These are phyloP conservation scores for Candida suzukii DNA, from an alignment of 805 yeast species.

Conservation along the genomic window DNA sequence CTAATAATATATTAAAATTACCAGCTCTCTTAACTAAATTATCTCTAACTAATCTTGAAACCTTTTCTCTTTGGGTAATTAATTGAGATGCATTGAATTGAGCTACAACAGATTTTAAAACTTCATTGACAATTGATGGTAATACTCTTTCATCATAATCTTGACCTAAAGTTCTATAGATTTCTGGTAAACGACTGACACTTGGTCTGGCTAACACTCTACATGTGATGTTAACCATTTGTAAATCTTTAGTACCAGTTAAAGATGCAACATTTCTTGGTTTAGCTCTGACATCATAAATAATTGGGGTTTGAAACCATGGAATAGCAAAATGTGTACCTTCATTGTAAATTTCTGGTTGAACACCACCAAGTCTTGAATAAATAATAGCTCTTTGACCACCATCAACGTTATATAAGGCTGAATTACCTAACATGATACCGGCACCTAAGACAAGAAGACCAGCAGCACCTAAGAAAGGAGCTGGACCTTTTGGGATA, in stretches of 20 bases:
- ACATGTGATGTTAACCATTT: slow-evolving; percentile 99
- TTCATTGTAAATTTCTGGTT: slow-evolving; percentile 75
- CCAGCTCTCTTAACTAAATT: slow-evolving; percentile 86
- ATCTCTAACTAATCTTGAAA: slow-evolving; percentile 85
- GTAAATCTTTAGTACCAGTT: slow-evolving; percentile 97
- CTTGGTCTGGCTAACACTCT: slow-evolving; percentile 92
- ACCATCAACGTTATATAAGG: slow-evolving; percentile 89
- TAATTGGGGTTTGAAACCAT: slow-evolving; percentile 88
- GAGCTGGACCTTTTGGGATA: slow-evolving; percentile 34
- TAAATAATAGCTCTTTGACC: slow-evolving; percentile 97
- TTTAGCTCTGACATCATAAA: slow-evolving; percentile 93
- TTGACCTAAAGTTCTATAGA: slow-evolving; percentile 85
- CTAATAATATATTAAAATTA: slow-evolving; percentile 79
- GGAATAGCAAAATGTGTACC: slow-evolving; percentile 95
- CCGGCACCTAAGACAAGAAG: slow-evolving; percentile 52
- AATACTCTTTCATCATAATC: slow-evolving; percentile 96
- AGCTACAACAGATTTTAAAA: slow-evolving; percentile 92
- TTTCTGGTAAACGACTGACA: slow-evolving; percentile 66
- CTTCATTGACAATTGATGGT: slow-evolving; percentile 98
- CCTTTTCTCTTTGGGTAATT: slow-evolving; percentile 98
- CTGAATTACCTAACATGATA: slow-evolving; percentile 42
- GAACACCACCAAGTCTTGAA: slow-evolving; percentile 81
- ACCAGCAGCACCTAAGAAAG: slow-evolving; percentile 61
- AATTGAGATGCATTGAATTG: slow-evolving; percentile 98
- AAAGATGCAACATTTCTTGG: slow-evolving; percentile 94